These are phyloP conservation scores for Colletotrichum paranaense DNA, from an alignment of 2,329 filamentous ascomycete genomes.

Conservation along the genomic window DNA sequence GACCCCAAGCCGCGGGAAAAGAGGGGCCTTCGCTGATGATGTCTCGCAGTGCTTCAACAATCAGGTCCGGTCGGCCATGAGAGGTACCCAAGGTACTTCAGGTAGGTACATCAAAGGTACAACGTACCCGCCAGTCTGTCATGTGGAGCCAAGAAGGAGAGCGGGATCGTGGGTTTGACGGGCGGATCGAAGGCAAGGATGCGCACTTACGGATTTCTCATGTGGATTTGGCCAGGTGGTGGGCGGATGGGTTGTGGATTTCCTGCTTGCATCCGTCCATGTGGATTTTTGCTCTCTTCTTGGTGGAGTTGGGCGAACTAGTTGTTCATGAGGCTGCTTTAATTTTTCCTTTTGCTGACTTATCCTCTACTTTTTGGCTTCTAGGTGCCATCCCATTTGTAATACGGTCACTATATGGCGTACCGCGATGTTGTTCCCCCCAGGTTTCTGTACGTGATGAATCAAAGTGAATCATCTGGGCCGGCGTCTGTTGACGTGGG, in stretches of 20 bases:
- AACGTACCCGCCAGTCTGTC: neutral
- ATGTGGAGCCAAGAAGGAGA: neutral
- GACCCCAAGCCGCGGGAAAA: conserved; percentile 13
- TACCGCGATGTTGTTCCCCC: no score
- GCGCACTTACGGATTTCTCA: neutral
- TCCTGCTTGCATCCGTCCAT: neutral
- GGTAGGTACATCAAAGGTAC: neutral
- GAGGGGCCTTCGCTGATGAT: neutral
- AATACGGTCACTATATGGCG: neutral
- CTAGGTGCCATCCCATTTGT: neutral
- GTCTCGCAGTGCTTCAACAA: neutral
- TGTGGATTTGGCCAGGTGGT: neutral
- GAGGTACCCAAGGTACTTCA: neutral
- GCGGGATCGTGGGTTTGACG: conserved; percentile 26
- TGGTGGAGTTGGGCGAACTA: neutral
- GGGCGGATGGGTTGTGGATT: neutral
- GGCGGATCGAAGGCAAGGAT: conserved; percentile 28
- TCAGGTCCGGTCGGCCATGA: neutral
- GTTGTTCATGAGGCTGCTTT: neutral
- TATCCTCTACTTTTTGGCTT: neutral
- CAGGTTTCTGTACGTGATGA: neutral
- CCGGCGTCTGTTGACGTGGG: neutral
- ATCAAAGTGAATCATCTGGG: neutral
- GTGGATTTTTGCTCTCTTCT: neutral
- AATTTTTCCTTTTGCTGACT: neutral